These are phyloP conservation scores for Vinca minor DNA, from an alignment of 257 asterid species.

Conservation along the genomic window DNA sequence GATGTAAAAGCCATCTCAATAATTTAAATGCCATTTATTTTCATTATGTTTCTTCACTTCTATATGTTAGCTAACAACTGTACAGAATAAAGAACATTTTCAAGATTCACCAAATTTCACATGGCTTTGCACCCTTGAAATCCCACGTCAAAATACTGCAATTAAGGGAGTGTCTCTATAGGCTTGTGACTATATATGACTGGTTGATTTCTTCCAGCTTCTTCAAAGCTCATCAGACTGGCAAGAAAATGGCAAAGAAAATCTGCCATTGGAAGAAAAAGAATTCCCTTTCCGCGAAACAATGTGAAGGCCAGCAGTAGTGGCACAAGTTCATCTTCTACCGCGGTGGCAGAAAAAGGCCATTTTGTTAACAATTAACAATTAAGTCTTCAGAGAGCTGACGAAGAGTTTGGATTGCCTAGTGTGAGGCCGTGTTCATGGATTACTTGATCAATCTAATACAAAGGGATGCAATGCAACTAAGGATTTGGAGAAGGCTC, in stretches of 20 bases:
- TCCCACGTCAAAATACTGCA: neutral
- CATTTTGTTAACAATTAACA: slow-evolving; percentile 1
- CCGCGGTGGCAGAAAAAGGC: slow-evolving; percentile 1
- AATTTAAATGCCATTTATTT: too few species aligned
- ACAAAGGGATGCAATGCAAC: neutral
- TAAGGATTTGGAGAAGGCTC: slow-evolving; percentile 3
- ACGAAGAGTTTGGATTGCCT: slow-evolving; percentile 13
- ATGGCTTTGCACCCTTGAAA: neutral
- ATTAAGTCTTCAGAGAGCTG: slow-evolving; percentile 12
- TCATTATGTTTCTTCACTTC: too few species aligned
- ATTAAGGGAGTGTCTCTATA: neutral
- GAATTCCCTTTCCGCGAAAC: slow-evolving; percentile 6
- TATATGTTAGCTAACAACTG: neutral
- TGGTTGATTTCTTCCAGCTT: neutral
- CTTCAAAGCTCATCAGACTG: slow-evolving; percentile 21
- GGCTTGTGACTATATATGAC: neutral
- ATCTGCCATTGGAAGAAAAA: slow-evolving; percentile 23
- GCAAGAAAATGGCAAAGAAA: slow-evolving; percentile 27
- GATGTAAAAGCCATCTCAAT: too few species aligned
- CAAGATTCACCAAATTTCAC: neutral
- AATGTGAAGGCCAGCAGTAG: neutral
- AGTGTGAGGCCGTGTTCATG: neutral
- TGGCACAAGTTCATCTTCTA: neutral
- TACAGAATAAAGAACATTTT: neutral
- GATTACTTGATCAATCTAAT: neutral